Base-by-base conservation (phyloP, 257 asterid genomes). In the Lantana camara region DNA sequence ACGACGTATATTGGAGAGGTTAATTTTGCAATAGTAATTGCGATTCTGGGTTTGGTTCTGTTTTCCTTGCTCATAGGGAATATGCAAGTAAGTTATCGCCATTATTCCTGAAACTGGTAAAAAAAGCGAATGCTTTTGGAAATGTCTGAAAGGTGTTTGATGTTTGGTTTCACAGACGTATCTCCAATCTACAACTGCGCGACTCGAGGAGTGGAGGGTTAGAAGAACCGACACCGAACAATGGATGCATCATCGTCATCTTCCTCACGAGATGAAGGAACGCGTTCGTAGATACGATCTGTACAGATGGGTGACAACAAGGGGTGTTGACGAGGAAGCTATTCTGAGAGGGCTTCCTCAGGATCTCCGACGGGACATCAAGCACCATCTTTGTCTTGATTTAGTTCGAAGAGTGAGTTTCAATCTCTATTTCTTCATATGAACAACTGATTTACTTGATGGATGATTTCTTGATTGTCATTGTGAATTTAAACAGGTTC, bases 181-280 rank as follows among this genome's bases (percentile, higher is more conserved):
- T 35, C 84, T 87, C 23, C 92, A 84, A 63, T 87, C 95, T 0
- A 70, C 85, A 1, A 80, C 88, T 0, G 44, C 72, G 3, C 63
- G 95, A 34, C 70, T 87, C 14, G 95, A 87, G 57, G 95, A 87
- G 44, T 87, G 95, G 95, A 87, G 95, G 69, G 79, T 87, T 1
- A 73, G 68, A 57, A 79, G 87, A 60, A 87, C 73, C 0, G 95
- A 87, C 59, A 79, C 88, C 2, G 92, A 87, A 32, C 74, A 82
- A 64, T 87, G 95, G 92, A 87, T 87, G 95, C 86, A 59, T 59
- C 92, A 87, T 40, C 64, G 92, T 19, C 92, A 82, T 64, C 80
- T 87, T 21, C 95, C 95, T 0, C 83, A 58, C 7, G 80, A 80
- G 4, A 67, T 87, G 42, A 87, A 68, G 77, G 79, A 84, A 22